Percentiles rank a stretch among this genome's conserved stretches.
phyloP scores from a whole-genome alignment of 2,329 filamentous ascomycete genomes.

The Exophiala mesophila region DNA sequence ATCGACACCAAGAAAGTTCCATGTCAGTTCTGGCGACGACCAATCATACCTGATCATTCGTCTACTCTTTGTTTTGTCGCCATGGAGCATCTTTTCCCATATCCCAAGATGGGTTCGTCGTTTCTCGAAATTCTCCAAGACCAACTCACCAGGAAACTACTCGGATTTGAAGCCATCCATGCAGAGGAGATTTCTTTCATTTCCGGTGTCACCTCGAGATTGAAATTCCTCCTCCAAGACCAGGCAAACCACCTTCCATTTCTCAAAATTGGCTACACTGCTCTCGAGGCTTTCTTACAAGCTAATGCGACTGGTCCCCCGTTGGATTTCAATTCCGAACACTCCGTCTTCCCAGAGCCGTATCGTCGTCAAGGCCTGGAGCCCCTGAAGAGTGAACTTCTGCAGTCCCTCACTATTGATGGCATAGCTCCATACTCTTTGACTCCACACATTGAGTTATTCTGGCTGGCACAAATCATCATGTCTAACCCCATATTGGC shows the following conservation, averaged over 20 bases:
- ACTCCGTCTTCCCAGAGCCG: slow-evolving; percentile 44
- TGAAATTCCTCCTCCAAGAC: slow-evolving; percentile 35
- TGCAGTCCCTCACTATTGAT: slow-evolving; percentile 70
- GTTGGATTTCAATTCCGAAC: slow-evolving; percentile 53
- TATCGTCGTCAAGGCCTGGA: slow-evolving; percentile 40
- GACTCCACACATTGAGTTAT: slow-evolving; percentile 77
- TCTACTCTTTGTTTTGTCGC: too few relatives aligned
- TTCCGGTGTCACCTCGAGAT: slow-evolving; percentile 34
- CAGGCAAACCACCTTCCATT: slow-evolving; percentile 34
- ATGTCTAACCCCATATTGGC: slow-evolving; percentile 47
- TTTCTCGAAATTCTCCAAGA: slow-evolving; percentile 27
- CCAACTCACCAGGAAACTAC: slow-evolving; percentile 35
- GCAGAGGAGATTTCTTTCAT: slow-evolving; percentile 30
- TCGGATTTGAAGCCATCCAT: slow-evolving; percentile 34
- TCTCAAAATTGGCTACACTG: slow-evolving; percentile 59
- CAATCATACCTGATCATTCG: too few relatives aligned
- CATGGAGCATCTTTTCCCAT: slow-evolving; percentile 26
- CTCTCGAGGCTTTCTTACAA: slow-evolving; percentile 76
- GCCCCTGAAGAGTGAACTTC: slow-evolving; percentile 53
- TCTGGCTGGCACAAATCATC: slow-evolving; percentile 66
- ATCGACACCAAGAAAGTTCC: too few relatives aligned
- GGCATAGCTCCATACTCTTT: slow-evolving; percentile 81
- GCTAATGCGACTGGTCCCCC: slow-evolving; percentile 84
- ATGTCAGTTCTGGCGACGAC: too few relatives aligned
- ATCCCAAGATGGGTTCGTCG: slow-evolving; percentile 26